A percentile compares a stretch with the other conserved stretches of the same genome.
Evolutionary conservation across 192 early-diverging fungal genomes (phyloP).

Genomic region (Gigaspora rosea): DNA sequence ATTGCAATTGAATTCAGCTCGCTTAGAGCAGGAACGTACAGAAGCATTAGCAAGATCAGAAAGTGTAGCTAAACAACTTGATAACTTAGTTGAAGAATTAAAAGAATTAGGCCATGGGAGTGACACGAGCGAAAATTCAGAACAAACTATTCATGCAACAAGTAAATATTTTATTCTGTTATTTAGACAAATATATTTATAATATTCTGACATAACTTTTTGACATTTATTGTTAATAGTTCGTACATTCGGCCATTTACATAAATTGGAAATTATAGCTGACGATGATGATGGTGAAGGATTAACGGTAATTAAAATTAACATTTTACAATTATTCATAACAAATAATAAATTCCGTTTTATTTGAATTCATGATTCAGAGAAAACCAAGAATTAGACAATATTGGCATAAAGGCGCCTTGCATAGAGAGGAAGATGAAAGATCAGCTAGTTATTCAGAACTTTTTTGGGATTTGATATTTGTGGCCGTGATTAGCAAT

Average conservation of each 20-base stretch:
- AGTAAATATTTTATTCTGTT: too few relatives aligned
- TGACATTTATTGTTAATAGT: neutral
- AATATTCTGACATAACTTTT: too few relatives aligned
- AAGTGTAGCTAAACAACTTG: constrained; percentile 23
- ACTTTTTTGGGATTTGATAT: constrained; percentile 39
- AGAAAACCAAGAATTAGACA: constrained; percentile 31
- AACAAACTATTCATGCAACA: constrained; percentile 36
- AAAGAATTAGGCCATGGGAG: constrained; percentile 22
- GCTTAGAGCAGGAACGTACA: neutral
- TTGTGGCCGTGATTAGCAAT: constrained; percentile 26
- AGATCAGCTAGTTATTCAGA: constrained; percentile 24
- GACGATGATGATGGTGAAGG: constrained; percentile 28
- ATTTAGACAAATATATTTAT: too few relatives aligned
- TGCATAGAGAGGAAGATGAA: constrained; percentile 34
- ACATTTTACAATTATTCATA: too few relatives aligned
- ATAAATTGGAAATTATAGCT: constrained; percentile 35
- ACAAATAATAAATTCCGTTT: too few relatives aligned
- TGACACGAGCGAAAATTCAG: neutral
- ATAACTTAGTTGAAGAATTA: constrained; percentile 16
- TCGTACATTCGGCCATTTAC: constrained; percentile 27
- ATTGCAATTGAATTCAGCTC: constrained; percentile 2
- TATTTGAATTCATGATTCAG: too few relatives aligned
- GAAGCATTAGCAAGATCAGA: constrained; percentile 20
- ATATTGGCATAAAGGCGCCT: constrained; percentile 27
- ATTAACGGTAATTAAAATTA: too few relatives aligned